Conservation (phyloP, 371 early-diverging fungal species). For the Zancudomyces culisetae region DNA sequence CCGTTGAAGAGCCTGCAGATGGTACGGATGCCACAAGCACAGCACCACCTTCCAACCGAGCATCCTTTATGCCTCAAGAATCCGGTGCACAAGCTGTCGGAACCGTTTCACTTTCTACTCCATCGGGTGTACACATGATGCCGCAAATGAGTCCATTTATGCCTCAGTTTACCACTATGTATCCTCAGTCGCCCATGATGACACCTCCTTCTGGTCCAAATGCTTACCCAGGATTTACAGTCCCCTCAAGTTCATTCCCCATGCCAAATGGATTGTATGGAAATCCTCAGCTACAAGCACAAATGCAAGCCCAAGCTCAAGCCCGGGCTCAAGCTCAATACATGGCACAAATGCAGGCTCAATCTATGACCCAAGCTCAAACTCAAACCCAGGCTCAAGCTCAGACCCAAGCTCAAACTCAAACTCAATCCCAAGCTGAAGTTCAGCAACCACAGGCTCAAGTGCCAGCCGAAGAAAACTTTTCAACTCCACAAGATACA, state of each 20-base stretch:
- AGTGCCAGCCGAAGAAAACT: no score
- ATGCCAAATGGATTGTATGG: background rate
- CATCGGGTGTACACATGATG: no score
- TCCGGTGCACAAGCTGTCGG: no score
- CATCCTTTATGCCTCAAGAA: background rate
- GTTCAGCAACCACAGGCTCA: background rate
- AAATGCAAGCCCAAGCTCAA: background rate
- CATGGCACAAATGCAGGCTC: background rate
- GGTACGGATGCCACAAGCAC: background rate
- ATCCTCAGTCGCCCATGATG: background rate
- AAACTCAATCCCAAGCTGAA: background rate
- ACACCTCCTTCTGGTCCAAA: no score
- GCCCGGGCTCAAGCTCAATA: background rate
- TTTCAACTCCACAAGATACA: no score
- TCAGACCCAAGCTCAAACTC: background rate
- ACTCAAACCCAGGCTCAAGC: background rate
- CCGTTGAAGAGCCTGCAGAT: conserved; percentile 1
- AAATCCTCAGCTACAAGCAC: background rate
- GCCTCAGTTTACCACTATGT: background rate
- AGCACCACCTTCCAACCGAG: background rate
- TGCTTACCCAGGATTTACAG: background rate
- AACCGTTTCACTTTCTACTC: no score
- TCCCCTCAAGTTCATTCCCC: background rate
- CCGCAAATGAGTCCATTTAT: no score
- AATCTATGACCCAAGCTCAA: background rate